A percentile compares a stretch with the other conserved stretches of the same genome.
These are phyloP conservation scores for Teratosphaeria nubilosa DNA, from an alignment of 2,329 filamentous ascomycete species.

Conservation along the genomic window DNA sequence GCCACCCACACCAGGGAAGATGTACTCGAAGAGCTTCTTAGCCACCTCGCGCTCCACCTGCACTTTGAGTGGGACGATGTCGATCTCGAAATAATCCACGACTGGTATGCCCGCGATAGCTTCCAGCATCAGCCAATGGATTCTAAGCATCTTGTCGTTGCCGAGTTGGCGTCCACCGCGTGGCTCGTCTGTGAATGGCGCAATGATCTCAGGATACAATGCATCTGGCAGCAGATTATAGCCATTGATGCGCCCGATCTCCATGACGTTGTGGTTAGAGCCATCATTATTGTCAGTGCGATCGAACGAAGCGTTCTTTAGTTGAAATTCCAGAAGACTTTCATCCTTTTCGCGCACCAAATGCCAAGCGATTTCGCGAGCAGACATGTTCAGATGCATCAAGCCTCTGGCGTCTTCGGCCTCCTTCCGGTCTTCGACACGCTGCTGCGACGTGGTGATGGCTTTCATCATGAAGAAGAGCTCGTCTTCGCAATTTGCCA, in stretches of 20 bases:
- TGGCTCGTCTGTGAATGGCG: constrained; percentile 66
- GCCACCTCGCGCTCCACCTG: constrained; percentile 89
- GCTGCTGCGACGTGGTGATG: constrained; percentile 90
- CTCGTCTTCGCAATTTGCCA: constrained; percentile 86
- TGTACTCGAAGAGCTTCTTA: constrained; percentile 90
- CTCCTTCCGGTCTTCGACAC: constrained; percentile 59
- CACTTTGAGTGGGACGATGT: constrained; percentile 83
- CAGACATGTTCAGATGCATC: constrained; percentile 86
- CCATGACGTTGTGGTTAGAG: constrained; percentile 85
- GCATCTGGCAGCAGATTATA: constrained; percentile 84
- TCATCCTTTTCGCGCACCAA: constrained; percentile 71
- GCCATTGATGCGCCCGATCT: constrained; percentile 78
- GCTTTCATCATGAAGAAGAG: constrained; percentile 99
- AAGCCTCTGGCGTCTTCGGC: constrained; percentile 63
- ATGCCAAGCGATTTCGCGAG: constrained; percentile 94
- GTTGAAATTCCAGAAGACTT: constrained; percentile 83
- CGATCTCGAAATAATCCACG: constrained; percentile 93
- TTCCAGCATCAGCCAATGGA: constrained; percentile 98
- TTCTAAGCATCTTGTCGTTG: constrained; percentile 74
- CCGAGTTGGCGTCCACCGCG: constrained; percentile 47
- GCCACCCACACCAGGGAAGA: constrained; percentile 73
- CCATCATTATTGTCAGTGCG: constrained; percentile 95
- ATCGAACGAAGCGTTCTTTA: constrained; percentile 85
- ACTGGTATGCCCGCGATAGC: constrained; percentile 96
- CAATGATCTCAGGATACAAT: constrained; percentile 91